A percentile compares a stretch with the other conserved stretches of the same genome.
These are phyloP conservation scores for Pseudocercospora crystallina DNA, from an alignment of 2,329 filamentous ascomycete species.

Conservation along the genomic window DNA sequence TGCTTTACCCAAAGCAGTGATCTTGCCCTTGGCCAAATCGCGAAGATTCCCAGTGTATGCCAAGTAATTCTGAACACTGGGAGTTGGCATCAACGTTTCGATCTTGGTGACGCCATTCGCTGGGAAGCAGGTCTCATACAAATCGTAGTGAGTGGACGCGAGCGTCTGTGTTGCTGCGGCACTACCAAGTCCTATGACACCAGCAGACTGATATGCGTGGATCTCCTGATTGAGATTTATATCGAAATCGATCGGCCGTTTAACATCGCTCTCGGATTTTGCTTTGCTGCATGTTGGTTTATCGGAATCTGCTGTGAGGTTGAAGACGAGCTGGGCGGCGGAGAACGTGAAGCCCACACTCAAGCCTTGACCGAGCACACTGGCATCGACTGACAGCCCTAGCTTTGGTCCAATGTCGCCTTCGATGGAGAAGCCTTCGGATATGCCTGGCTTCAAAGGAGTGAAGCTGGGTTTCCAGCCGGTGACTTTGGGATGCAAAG, in stretches of 20 bases:
- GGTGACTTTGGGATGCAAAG: background rate
- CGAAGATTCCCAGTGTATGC: background rate
- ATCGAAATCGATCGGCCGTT: background rate
- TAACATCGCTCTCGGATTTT: background rate
- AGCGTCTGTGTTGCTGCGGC: background rate
- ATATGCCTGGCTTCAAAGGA: slow-evolving; percentile 1
- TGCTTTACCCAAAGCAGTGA: background rate
- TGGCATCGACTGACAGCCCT: slow-evolving; percentile 8
- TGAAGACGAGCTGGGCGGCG: slow-evolving; percentile 4
- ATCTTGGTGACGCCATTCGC: background rate
- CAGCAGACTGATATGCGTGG: slow-evolving; percentile 1
- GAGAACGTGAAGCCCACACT: slow-evolving; percentile 7
- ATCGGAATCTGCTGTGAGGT: background rate
- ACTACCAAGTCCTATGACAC: background rate
- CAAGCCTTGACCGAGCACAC: slow-evolving; percentile 5
- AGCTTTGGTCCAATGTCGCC: slow-evolving; percentile 5
- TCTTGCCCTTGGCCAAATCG: background rate
- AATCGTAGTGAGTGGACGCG: slow-evolving; percentile 5
- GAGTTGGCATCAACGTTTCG: background rate
- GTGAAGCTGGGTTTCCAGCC: slow-evolving; percentile 10
- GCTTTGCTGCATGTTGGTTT: background rate
- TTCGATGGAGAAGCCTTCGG: slow-evolving; percentile 3
- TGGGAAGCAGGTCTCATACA: slow-evolving; percentile 1
- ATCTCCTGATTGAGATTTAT: slow-evolving; percentile 8
- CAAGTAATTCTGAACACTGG: background rate